phyloP scores from a whole-genome alignment of 2,329 filamentous ascomycete species.

The Diplodia corticola region DNA sequence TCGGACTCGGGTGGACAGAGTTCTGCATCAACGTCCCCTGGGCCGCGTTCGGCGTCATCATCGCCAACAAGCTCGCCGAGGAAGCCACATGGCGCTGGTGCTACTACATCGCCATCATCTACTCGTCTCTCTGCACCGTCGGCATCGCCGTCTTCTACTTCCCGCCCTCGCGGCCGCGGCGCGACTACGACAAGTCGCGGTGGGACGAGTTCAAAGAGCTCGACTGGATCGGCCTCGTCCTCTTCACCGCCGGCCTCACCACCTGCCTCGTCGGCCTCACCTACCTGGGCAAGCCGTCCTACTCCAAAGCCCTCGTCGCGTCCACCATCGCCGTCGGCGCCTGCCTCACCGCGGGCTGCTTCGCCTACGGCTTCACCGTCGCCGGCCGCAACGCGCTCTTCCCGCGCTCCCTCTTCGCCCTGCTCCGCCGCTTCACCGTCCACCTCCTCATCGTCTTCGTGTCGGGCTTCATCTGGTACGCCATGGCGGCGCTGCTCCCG shows the following conservation, averaged over 20 bases:
- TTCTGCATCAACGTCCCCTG: conserved; percentile 26
- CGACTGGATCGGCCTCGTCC: conserved; percentile 50
- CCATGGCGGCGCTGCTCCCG: conserved; percentile 29
- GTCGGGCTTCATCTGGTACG: conserved; percentile 35
- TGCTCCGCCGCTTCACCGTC: conserved; percentile 32
- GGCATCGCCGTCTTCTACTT: conserved; percentile 51
- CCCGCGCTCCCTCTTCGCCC: conserved; percentile 33
- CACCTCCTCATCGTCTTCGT: conserved; percentile 33
- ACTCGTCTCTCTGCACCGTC: conserved; percentile 42
- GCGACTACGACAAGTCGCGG: conserved; percentile 30
- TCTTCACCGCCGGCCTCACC: conserved; percentile 49
- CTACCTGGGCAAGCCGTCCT: conserved; percentile 42
- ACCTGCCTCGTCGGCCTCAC: conserved; percentile 51
- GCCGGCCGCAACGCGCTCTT: conserved; percentile 32
- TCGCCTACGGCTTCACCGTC: conserved; percentile 28
- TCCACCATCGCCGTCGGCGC: conserved; percentile 32
- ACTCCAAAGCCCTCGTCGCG: conserved; percentile 32
- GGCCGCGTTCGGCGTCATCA: conserved; percentile 46
- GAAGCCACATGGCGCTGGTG: conserved; percentile 42
- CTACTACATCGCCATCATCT: conserved; percentile 47
- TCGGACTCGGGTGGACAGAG: conserved; percentile 30
- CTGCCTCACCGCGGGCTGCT: conserved; percentile 27
- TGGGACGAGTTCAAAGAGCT: conserved; percentile 39
- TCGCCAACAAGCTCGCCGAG: conserved; percentile 40
- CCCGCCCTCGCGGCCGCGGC: conserved; percentile 48